phyloP scores from a whole-genome alignment of 176 grass and related monocot species.

The Coix lacrymajobi region DNA sequence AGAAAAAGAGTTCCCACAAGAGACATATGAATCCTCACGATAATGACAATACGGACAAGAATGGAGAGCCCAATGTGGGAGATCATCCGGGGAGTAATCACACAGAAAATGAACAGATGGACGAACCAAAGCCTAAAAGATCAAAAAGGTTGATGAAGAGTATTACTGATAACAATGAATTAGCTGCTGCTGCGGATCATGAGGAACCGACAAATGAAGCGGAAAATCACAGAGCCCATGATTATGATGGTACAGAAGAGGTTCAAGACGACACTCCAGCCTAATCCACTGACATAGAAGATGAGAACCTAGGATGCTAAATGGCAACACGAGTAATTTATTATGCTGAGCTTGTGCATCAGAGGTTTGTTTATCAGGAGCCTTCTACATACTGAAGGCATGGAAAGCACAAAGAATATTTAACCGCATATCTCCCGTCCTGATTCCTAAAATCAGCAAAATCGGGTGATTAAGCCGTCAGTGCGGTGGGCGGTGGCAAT shows the following conservation, averaged over 20 bases:
- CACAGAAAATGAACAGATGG: constrained; percentile 38
- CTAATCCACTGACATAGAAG: background rate
- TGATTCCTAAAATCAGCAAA: constrained; percentile 6
- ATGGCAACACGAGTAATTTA: constrained; percentile 2
- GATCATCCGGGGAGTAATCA: constrained; percentile 32
- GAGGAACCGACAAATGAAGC: constrained; percentile 24
- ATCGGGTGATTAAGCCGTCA: background rate
- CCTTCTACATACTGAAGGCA: constrained; percentile 2
- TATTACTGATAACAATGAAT: constrained; percentile 39
- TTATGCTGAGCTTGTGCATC: constrained; percentile 1
- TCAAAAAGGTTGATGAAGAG: constrained; percentile 58
- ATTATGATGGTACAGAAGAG: constrained; percentile 18
- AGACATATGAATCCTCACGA: constrained; percentile 46
- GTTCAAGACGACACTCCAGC: background rate
- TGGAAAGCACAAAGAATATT: background rate
- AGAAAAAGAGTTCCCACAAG: constrained; percentile 73
- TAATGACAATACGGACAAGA: constrained; percentile 33
- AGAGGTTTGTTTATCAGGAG: background rate
- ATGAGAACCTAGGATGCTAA: constrained; percentile 11
- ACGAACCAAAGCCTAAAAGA: constrained; percentile 66
- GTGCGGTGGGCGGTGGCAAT: background rate
- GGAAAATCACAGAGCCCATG: constrained; percentile 9
- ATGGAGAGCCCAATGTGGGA: background rate
- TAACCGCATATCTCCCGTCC: constrained; percentile 14
- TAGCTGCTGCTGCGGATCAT: background rate